A percentile compares a stretch with the other conserved stretches of the same genome.
Conservation (phyloP, 1,139 yeast species). For the Pichia sp. region DNA sequence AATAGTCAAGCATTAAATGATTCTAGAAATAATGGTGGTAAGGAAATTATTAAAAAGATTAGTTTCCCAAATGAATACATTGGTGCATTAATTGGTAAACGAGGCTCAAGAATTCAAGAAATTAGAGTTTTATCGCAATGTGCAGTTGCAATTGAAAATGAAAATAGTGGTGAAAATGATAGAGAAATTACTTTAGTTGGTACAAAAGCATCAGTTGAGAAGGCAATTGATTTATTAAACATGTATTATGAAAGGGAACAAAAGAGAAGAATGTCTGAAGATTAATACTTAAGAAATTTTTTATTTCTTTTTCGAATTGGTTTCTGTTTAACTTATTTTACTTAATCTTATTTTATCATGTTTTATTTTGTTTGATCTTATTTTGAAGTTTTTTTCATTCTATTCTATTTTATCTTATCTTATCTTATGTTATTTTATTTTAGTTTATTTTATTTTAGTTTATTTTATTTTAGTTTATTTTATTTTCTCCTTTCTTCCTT, state of each 20-base stretch:
- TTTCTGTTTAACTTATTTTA: too few relatives aligned
- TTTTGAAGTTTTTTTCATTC: too few relatives aligned
- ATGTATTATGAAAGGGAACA: constrained; percentile 76
- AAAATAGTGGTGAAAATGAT: constrained; percentile 60
- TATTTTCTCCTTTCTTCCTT: too few relatives aligned
- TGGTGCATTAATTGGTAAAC: constrained; percentile 86
- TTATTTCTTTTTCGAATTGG: too few relatives aligned
- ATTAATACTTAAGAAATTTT: too few relatives aligned
- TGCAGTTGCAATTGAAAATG: constrained; percentile 52
- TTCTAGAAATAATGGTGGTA: constrained; percentile 16
- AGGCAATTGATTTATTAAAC: constrained; percentile 61
- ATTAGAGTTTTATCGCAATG: constrained; percentile 79
- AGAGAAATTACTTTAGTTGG: constrained; percentile 74
- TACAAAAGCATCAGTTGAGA: constrained; percentile 55
- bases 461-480: too few relatives aligned
- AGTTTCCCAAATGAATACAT: constrained; percentile 78
- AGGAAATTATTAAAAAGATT: constrained; percentile 37
- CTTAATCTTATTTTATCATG: too few relatives aligned
- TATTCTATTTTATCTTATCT: too few relatives aligned
- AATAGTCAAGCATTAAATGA: background rate
- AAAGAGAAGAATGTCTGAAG: constrained; percentile 44
- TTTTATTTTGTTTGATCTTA: too few relatives aligned
- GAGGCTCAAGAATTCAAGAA: constrained; percentile 77
- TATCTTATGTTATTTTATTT: too few relatives aligned
- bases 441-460: too few relatives aligned